Base-by-base conservation (phyloP, 768 basidiomycete genomes). In the Termitomyces bulborhizus region DNA sequence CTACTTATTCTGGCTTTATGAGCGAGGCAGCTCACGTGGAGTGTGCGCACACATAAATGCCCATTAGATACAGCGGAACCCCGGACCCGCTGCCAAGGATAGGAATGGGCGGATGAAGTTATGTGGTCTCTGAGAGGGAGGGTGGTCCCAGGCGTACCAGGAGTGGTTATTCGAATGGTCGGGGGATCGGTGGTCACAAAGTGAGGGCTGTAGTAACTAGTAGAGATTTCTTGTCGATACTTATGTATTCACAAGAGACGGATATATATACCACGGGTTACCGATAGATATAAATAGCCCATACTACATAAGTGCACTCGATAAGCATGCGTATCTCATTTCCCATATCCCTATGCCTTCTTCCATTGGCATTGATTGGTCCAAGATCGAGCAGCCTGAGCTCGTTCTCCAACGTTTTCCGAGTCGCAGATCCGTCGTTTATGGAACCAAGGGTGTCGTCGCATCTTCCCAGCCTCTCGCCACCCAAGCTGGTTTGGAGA, bases 391-490 rank as follows among this genome's bases (percentile, higher is more conserved):
- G 62, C 79, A 79, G 29, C 85, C 89, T 49, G 79, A 88, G 29
- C 75, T 80, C 24, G 71, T 80, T 36, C 78, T 91, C 53, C 76
- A 85, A 54, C 83, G 79, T 27, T 96, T 93, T 67, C 70, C 88
- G 0, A 93, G 93, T 59, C 85, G 94, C 16, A 74, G 93, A 61
- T 94, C 93, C 7, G 88, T 91, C 24, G 85, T 93, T 18, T 92
- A 90, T 71, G 85, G 88, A 6, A 88, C 83, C 2, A 94, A 93
- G 67, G 92, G 95, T 6, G 73, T 96, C 34, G 89, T 98, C 4
- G 83, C 93, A 7, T 88, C 87, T 29, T 89, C 90, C 26, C 97
- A 99, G 66, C 93, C 97, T 46, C 76, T 93, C 39, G 97, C 97
- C 1, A 85, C 87, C 15, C 88, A 90, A 65, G 95, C 92, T 16